Evolutionary conservation across 768 basidiomycete genomes (phyloP), one percentile per base, ranked within the genome.

Genomic region (Auricularia sp.): DNA sequence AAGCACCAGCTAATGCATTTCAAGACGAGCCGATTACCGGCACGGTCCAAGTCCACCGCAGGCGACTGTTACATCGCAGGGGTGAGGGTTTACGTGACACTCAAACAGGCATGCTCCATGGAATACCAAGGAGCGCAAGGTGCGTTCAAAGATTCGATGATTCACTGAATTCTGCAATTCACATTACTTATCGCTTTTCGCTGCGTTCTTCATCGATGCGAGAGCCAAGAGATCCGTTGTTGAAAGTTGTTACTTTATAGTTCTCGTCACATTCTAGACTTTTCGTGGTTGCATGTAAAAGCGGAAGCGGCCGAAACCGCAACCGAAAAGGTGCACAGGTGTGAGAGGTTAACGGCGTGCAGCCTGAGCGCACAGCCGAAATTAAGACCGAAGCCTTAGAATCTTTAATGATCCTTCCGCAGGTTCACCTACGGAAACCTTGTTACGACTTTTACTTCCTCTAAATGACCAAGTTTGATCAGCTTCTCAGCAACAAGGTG

Each of bases 141-240:
- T 87, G 86, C 83, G 81, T 87, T 87, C 85, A 86, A 87, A 86
- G 84, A 86, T 84, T 87, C 83, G 83, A 87, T 86, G 85, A 86
- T 86, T 86, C 84, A 86, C 84, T 84, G 83, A 83, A 84, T 83
- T 85, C 84, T 84, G 84, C 84, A 86, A 86, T 85, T 87, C 86
- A 87, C 85, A 87, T 86, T 86, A 87, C 83, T 81, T 86, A 84
- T 86, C 82, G 81, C 51, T 2, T 54, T 54, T 54, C 81, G 82
- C 86, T 85, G 84, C 83, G 80, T 86, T 85, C 85, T 86, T 87
- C 85, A 86, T 86, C 82, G 83, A 86, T 85, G 83, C 82, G 80
- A 84, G 83, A 85, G 82, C 85, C 85, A 86, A 85, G 85, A 84
- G 82, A 85, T 85, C 84, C 82, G 76, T 84, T 84, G 83, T 77